phyloP scores from a whole-genome alignment of 495 filamentous ascomycete genomes.

The Penicillium atrosanguineum region DNA sequence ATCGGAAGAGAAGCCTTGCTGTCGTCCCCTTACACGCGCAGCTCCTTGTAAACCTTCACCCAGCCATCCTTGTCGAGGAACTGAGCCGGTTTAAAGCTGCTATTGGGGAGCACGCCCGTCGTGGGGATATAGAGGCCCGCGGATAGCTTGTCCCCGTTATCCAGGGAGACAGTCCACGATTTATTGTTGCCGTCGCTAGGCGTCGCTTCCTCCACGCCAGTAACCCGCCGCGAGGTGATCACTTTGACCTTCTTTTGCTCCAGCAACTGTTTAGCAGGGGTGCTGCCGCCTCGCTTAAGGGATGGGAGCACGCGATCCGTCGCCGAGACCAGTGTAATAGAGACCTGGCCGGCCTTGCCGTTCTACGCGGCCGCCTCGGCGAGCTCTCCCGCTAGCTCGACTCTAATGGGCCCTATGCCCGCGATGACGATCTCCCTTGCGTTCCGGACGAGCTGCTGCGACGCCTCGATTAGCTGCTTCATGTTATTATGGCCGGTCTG shows the following conservation, averaged over 20 bases:
- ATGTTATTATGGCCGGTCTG: conserved; percentile 39
- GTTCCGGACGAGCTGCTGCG: conserved; percentile 42
- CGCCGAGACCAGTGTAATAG: conserved; percentile 45
- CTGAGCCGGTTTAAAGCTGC: conserved; percentile 50
- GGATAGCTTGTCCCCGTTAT: conserved; percentile 37
- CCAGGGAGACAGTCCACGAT: conserved; percentile 38
- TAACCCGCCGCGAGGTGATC: conserved; percentile 21
- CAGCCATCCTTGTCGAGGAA: conserved; percentile 50
- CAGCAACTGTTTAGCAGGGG: conserved; percentile 25
- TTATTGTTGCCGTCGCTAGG: no score
- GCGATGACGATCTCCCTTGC: conserved; percentile 63
- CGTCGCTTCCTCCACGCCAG: conserved; percentile 9
- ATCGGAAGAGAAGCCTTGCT: no score
- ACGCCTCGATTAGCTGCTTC: conserved; percentile 36
- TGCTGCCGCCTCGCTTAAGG: conserved; percentile 26
- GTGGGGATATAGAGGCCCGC: conserved; percentile 66
- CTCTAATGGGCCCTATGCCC: conserved; percentile 66
- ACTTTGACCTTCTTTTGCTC: conserved; percentile 27
- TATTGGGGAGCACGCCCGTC: conserved; percentile 60
- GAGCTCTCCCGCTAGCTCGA: conserved; percentile 62
- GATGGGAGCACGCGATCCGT: conserved; percentile 31
- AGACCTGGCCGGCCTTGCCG: conserved; percentile 33
- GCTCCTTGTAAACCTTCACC: conserved; percentile 54
- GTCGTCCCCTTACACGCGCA: conserved; percentile 42
- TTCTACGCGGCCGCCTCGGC: conserved; percentile 45